These are phyloP conservation scores for Ophiostoma australiae DNA, from an alignment of 2,329 filamentous ascomycete genomes.

Conservation along the genomic window DNA sequence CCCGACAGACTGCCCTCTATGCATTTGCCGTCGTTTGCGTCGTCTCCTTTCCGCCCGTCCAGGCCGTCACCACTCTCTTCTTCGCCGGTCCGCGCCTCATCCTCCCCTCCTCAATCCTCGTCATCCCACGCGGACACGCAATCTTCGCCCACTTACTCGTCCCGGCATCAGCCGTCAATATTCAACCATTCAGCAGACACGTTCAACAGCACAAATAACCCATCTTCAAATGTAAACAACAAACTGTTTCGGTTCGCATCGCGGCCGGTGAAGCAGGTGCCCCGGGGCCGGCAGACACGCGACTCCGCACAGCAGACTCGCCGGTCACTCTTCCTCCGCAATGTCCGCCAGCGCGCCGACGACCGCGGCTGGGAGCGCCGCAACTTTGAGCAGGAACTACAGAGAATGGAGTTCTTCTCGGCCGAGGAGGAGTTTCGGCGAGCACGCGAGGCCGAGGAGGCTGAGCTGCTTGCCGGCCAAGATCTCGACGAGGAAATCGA, in stretches of 20 bases:
- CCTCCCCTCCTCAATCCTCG: conserved; percentile 31
- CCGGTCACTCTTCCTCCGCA: conserved; percentile 64
- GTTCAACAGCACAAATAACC: neutral
- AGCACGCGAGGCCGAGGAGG: conserved; percentile 36
- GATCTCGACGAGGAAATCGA: conserved; percentile 50
- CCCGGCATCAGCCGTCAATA: neutral
- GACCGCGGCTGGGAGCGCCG: conserved; percentile 56
- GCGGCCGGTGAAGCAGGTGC: conserved; percentile 54
- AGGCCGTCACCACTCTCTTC: conserved; percentile 56
- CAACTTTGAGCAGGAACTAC: conserved; percentile 55
- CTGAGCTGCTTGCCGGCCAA: conserved; percentile 35
- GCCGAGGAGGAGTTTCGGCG: conserved; percentile 38
- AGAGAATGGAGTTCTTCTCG: conserved; percentile 42
- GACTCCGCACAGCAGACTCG: conserved; percentile 61
- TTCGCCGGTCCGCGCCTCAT: conserved; percentile 52
- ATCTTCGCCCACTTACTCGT: conserved; percentile 39
- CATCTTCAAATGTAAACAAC: neutral
- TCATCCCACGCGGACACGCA: conserved; percentile 36
- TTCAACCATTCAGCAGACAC: neutral
- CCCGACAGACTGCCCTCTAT: conserved; percentile 40
- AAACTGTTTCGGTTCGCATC: conserved; percentile 47
- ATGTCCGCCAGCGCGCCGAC: conserved; percentile 56
- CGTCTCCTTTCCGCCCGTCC: conserved; percentile 40
- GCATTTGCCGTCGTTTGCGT: conserved; percentile 39
- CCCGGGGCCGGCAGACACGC: conserved; percentile 53